Percentiles rank a stretch among this genome's conserved stretches.
Conservation (phyloP, 169 alveolate species). For the Eimeria acervulina region DNA sequence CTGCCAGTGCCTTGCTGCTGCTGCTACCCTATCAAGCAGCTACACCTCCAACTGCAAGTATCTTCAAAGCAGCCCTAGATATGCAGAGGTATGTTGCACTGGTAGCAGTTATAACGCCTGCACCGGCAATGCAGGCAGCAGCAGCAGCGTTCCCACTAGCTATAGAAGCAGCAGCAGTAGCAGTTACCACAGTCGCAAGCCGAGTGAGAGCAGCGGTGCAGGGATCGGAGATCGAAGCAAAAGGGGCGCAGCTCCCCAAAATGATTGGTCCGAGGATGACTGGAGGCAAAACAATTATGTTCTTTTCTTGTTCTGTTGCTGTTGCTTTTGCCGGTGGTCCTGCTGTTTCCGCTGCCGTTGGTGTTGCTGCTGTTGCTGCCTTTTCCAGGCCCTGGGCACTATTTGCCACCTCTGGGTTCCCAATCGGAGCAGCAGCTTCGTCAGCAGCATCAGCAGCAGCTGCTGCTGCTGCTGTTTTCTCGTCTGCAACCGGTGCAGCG, state of each 20-base stretch:
- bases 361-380: neutral
- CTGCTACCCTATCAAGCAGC: neutral
- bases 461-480: slow-evolving; percentile 55
- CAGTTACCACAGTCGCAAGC: slow-evolving; percentile 67
- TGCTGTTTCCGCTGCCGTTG: neutral
- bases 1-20: slow-evolving; percentile 31
- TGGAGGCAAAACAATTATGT: slow-evolving; percentile 39
- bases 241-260: slow-evolving; percentile 65
- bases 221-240: slow-evolving; percentile 62
- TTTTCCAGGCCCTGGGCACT: neutral
- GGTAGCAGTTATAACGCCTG: neutral
- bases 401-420: neutral
- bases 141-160: slow-evolving; percentile 21
- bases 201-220: slow-evolving; percentile 64
- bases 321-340: neutral
- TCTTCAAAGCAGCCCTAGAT: neutral
- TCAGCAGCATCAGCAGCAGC: slow-evolving; percentile 47
- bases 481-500: slow-evolving; percentile 56
- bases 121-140: neutral
- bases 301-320: too few species aligned
- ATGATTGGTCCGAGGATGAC: slow-evolving; percentile 49
- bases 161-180: slow-evolving; percentile 33
- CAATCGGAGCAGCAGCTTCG: neutral
- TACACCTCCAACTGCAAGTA: neutral
- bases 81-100: neutral